Conservation (phyloP, 106 monocot species). For the Dendrobium officinale region DNA sequence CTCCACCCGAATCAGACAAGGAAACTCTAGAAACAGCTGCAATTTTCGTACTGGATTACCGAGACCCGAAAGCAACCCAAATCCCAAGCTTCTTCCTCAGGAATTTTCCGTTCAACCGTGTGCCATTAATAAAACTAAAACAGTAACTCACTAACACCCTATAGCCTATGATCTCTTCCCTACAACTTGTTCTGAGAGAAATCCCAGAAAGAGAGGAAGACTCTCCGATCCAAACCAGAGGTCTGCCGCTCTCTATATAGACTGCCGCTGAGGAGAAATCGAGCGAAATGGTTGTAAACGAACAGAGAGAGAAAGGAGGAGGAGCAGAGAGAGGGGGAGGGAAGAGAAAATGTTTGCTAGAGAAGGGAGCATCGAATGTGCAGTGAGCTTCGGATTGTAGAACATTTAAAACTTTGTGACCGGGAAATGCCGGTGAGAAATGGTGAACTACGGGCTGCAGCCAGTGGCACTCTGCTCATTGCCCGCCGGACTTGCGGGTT, state of each 20-base stretch:
- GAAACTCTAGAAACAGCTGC: neutral
- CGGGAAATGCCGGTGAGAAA: neutral
- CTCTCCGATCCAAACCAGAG: neutral
- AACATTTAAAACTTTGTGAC: neutral
- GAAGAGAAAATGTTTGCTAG: neutral
- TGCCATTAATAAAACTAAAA: neutral
- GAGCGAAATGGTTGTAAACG: neutral
- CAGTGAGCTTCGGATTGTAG: neutral
- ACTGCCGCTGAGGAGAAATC: neutral
- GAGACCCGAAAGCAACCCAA: neutral
- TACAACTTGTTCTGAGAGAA: neutral
- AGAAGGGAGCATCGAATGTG: neutral
- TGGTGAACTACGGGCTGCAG: neutral
- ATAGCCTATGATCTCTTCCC: neutral
- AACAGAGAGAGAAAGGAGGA: neutral
- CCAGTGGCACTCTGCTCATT: neutral
- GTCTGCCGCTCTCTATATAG: neutral
- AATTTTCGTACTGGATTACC: neutral
- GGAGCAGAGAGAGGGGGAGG: neutral
- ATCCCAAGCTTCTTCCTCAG: neutral
- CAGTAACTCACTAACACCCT: neutral
- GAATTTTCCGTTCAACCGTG: neutral
- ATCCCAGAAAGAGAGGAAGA: neutral
- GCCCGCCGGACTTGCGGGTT: neutral
- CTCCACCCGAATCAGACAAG: neutral